Conservation (phyloP, 352 stramenopile species). For the Phytophthora pluvialis region DNA sequence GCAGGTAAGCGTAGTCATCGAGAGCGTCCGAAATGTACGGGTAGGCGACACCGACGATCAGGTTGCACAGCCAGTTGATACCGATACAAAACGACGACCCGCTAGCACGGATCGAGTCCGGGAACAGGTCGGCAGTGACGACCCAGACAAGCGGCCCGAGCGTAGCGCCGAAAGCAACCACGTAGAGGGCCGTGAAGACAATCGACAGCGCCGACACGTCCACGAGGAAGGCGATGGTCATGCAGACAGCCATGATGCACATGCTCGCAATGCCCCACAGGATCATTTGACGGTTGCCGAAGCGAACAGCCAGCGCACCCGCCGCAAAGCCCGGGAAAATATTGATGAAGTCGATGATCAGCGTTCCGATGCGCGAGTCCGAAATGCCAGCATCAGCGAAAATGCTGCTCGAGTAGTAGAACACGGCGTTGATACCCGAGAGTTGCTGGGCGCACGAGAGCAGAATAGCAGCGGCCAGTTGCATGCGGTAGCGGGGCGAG, state of each 20-base stretch:
- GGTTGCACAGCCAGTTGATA: conserved; percentile 32
- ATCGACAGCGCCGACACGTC: conserved; percentile 39
- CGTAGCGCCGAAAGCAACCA: conserved; percentile 48
- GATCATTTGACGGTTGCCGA: conserved; percentile 60
- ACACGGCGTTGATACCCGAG: conserved; percentile 57
- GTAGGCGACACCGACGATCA: conserved; percentile 45
- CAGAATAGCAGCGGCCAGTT: conserved; percentile 51
- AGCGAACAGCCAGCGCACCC: conserved; percentile 45
- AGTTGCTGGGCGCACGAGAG: conserved; percentile 54
- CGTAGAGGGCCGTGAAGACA: conserved; percentile 54
- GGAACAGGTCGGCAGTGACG: conserved; percentile 59
- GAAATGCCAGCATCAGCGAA: conserved; percentile 25
- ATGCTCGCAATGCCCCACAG: conserved; percentile 47
- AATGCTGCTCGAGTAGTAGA: conserved; percentile 29
- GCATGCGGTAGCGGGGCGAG: conserved; percentile 41
- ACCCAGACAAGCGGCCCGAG: conserved; percentile 60
- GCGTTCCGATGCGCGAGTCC: conserved; percentile 26
- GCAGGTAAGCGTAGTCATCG: conserved; percentile 39
- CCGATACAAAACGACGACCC: conserved; percentile 44
- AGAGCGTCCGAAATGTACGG: conserved; percentile 46
- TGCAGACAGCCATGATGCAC: conserved; percentile 48
- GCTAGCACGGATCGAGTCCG: conserved; percentile 45
- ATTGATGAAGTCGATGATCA: conserved; percentile 49
- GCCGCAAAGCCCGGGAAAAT: conserved; percentile 49
- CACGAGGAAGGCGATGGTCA: conserved; percentile 54